A percentile compares a stretch with the other conserved stretches of the same genome.
Evolutionary conservation across 306 rosid genomes (phyloP).

Genomic region (Citrullus amarus): DNA sequence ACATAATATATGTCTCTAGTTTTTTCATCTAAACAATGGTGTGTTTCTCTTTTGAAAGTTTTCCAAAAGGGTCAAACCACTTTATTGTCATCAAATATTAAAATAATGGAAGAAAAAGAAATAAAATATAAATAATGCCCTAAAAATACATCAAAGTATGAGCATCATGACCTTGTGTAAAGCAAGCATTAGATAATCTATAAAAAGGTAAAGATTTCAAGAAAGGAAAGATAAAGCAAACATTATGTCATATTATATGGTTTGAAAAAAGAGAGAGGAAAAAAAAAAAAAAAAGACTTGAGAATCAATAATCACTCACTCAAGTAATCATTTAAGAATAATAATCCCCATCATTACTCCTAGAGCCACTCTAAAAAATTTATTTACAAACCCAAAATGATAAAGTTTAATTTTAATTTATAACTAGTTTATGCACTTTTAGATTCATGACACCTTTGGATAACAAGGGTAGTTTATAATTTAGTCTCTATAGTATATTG

Average conservation of each 20-base stretch:
- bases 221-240: background rate
- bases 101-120: background rate
- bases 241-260: background rate
- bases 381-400: too few relatives aligned
- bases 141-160: constrained; percentile 36
- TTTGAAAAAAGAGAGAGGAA: background rate
- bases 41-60: background rate
- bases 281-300: constrained; percentile 12
- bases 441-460: too few relatives aligned
- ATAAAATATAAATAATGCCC: background rate
- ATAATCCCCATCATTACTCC: constrained; percentile 67
- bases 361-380: background rate
- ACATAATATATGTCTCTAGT: background rate
- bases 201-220: background rate
- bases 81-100: background rate
- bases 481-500: too few relatives aligned
- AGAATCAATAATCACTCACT: constrained; percentile 31
- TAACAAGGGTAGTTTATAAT: too few relatives aligned
- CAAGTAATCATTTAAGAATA: constrained; percentile 79
- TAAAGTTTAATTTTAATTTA: background rate
- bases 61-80: background rate
- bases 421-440: too few relatives aligned
- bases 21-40: background rate
- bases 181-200: background rate
- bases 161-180: constrained; percentile 27